Evolutionary conservation across 345 rosid species (phyloP).

Genomic region (Trapa incisa): DNA sequence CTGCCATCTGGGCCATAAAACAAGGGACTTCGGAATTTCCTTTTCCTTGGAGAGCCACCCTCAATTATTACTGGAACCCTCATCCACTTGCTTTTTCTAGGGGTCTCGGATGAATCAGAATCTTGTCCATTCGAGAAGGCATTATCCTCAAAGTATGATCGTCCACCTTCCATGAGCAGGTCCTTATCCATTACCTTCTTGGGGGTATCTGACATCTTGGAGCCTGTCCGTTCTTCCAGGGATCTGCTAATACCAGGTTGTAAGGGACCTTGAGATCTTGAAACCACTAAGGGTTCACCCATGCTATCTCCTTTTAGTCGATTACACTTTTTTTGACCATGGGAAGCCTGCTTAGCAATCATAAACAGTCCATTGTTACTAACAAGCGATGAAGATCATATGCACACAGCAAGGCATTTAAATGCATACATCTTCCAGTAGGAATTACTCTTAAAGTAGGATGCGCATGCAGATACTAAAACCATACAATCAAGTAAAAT

Average conservation of each 20-base stretch:
- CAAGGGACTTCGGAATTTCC: slow-evolving; percentile 21
- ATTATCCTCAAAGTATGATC: slow-evolving; percentile 26
- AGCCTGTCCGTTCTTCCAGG: slow-evolving; percentile 43
- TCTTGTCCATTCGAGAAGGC: slow-evolving; percentile 3
- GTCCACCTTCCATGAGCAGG: slow-evolving; percentile 34
- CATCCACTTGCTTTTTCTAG: slow-evolving; percentile 16
- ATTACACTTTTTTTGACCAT: slow-evolving; percentile 23
- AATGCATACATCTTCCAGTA: neutral
- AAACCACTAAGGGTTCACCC: slow-evolving; percentile 16
- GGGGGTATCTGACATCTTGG: slow-evolving; percentile 40
- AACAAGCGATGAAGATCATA: no score
- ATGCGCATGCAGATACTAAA: neutral
- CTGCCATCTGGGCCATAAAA: neutral
- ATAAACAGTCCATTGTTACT: neutral
- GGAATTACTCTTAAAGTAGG: neutral
- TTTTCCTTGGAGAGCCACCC: slow-evolving; percentile 22
- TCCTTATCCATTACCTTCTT: slow-evolving; percentile 37
- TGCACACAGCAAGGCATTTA: no score
- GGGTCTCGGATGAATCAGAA: slow-evolving; percentile 21
- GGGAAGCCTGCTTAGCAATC: neutral
- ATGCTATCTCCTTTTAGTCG: slow-evolving; percentile 26
- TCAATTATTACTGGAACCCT: slow-evolving; percentile 15
- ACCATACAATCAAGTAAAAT: neutral
- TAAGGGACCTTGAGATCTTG: slow-evolving; percentile 18
- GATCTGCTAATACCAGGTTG: slow-evolving; percentile 40